Evolutionary conservation across 176 grass and related monocot species (phyloP).

Genomic region (Avena insularis): DNA sequence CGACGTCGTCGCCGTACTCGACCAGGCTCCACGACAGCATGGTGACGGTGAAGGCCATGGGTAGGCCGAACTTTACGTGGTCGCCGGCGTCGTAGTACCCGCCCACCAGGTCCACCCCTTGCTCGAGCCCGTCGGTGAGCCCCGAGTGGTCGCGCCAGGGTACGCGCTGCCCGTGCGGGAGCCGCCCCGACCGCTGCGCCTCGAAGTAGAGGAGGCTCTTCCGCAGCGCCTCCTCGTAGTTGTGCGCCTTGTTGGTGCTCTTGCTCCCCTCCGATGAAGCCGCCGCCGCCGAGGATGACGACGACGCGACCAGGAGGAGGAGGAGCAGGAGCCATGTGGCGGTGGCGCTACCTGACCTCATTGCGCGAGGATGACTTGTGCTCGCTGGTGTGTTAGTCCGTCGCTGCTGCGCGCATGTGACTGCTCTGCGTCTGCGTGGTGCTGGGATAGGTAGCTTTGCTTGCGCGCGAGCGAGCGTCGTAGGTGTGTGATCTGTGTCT

Average conservation of each 20-base stretch:
- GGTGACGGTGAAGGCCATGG: conserved; percentile 89
- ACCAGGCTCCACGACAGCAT: conserved; percentile 88
- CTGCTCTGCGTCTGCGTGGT: background rate
- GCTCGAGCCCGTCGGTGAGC: conserved; percentile 92
- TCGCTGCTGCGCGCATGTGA: conserved; percentile 47
- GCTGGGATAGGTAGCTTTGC: background rate
- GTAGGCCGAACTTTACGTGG: conserved; percentile 89
- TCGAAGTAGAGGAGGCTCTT: conserved; percentile 98
- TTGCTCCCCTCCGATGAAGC: background rate
- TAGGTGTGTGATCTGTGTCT: background rate
- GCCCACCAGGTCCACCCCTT: conserved; percentile 88
- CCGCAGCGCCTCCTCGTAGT: conserved; percentile 75
- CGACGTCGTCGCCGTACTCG: conserved; percentile 69
- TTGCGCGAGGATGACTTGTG: conserved; percentile 3
- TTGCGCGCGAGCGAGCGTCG: background rate
- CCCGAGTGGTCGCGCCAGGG: conserved; percentile 90
- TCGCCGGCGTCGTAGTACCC: conserved; percentile 89
- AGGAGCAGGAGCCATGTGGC: background rate
- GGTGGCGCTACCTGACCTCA: conserved; percentile 29
- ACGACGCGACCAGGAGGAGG: background rate
- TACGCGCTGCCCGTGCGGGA: conserved; percentile 85
- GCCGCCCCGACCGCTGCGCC: conserved; percentile 87
- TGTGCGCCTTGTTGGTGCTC: conserved; percentile 35
- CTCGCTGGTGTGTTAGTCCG: background rate
- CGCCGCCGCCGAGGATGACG: background rate